Evolutionary conservation across 495 filamentous ascomycete genomes (phyloP).

Genomic region (Aspergillus coremiiformis): DNA sequence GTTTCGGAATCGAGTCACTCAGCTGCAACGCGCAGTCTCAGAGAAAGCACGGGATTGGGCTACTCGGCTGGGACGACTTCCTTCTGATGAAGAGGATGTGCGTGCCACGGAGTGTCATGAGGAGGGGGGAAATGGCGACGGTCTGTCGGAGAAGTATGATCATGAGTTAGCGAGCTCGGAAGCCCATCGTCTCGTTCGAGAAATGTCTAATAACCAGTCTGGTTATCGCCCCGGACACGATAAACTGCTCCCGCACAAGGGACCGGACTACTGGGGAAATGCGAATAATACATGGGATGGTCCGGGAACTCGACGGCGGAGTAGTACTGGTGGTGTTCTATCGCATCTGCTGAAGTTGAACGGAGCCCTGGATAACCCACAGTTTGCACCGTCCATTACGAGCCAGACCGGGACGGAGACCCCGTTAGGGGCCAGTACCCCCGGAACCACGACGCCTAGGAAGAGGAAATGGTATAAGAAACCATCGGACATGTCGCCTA

Average conservation of each 20-base stretch:
- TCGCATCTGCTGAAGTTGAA: slow-evolving; percentile 30
- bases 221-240: neutral
- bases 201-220: slow-evolving; percentile 9
- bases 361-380: slow-evolving; percentile 9
- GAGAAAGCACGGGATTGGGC: neutral
- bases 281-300: neutral
- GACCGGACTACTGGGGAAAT: neutral
- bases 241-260: neutral
- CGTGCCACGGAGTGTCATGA: neutral
- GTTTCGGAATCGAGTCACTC: neutral
- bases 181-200: slow-evolving; percentile 19
- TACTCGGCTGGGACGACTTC: slow-evolving; percentile 5
- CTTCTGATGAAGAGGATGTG: neutral
- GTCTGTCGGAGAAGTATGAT: neutral
- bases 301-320: slow-evolving; percentile 3
- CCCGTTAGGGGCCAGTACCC: neutral
- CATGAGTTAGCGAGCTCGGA: slow-evolving; percentile 8
- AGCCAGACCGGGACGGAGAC: slow-evolving; percentile 6
- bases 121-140: too few species aligned
- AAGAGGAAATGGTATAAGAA: slow-evolving; percentile 34
- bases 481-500: slow-evolving; percentile 22
- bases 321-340: slow-evolving; percentile 27
- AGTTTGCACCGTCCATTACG: neutral
- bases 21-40: neutral
- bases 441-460: slow-evolving; percentile 16